Base-by-base conservation (phyloP, 1,139 yeast genomes). In the Debaryomyces sp. region DNA sequence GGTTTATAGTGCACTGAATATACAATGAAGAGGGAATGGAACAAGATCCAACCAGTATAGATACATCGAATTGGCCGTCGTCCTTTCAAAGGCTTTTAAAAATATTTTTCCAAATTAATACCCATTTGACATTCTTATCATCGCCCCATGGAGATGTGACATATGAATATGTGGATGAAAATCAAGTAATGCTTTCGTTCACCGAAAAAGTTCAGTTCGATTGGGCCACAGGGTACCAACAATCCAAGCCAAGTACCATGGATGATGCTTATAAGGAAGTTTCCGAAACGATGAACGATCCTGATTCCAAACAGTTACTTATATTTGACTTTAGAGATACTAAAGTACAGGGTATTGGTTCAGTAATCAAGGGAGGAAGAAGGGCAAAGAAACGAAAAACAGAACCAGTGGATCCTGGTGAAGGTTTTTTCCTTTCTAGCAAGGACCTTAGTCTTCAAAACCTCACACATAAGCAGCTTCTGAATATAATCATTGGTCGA, bases 251-350 rank as follows among this genome's bases (percentile, higher is more conserved):
- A 5, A 61, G 59, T 5, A 54, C 67, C 2, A 56, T 69, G 4
- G 74, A 70, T 45, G 68, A 70, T 41, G 69, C 67, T 10, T 72
- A 70, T 43, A 68, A 63, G 43, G 59, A 53, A 12, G 47, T 33
- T 50, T 10, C 50, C 35, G 30, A 42, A 43, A 35, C 12, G 38
- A 48, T 7, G 49, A 52, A 35, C 59, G 63, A 64, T n/a, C 52
- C 60, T 9, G 41, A 42, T 29, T 61, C 69, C 0, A 71, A 70
- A 32, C 90, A 85, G 55, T 59, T 89, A 3, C 70, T 91, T 24
- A 74, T 90, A 1, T 87, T 91, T 62, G 96, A 88, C 58, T 89
- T 91, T 63, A 75, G 82, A 17, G 97, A 91, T 65, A 89, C 90
- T 29, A 70, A 71, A 43, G 56, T 75, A 2, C 74, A 74, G 50